Evolutionary conservation across 768 basidiomycete species (phyloP).

Genomic region (Hypsizygus marmoreus): DNA sequence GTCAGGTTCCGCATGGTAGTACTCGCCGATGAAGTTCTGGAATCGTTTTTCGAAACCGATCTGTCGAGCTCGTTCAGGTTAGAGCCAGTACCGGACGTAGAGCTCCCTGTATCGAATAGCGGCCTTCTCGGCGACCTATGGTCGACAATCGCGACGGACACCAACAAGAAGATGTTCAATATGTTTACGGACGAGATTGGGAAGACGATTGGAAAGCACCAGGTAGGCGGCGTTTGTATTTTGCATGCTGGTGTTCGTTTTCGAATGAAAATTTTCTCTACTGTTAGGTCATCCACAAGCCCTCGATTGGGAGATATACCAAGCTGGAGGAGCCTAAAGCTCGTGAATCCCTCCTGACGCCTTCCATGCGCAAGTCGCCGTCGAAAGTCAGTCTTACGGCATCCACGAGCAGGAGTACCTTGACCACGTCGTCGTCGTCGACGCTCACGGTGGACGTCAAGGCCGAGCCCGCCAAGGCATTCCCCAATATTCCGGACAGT

Average conservation of each 20-base stretch:
- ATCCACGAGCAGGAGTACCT: constrained; percentile 33
- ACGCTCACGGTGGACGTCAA: constrained; percentile 54
- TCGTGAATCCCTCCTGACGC: constrained; percentile 82
- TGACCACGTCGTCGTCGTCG: constrained; percentile 42
- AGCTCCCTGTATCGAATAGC: constrained; percentile 56
- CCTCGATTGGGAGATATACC: constrained; percentile 85
- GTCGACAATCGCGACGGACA: constrained; percentile 87
- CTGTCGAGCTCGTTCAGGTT: constrained; percentile 86
- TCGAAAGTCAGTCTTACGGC: constrained; percentile 53
- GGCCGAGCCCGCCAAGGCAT: constrained; percentile 24
- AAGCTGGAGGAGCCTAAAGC: constrained; percentile 86
- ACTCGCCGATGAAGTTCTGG: constrained; percentile 92
- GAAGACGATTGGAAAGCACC: constrained; percentile 91
- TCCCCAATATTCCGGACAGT: constrained; percentile 35
- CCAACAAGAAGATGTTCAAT: constrained; percentile 92
- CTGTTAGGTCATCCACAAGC: constrained; percentile 65
- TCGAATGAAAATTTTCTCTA: background rate
- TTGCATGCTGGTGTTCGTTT: background rate
- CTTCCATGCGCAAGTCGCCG: constrained; percentile 59
- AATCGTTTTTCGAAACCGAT: constrained; percentile 95
- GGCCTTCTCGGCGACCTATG: constrained; percentile 82
- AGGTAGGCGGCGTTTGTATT: constrained; percentile 48
- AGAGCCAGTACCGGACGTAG: constrained; percentile 68
- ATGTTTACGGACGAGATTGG: constrained; percentile 93
- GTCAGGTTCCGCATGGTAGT: constrained; percentile 99